phyloP scores from a whole-genome alignment of 164 flowering plant species.

The Macadamia integrifolia region DNA sequence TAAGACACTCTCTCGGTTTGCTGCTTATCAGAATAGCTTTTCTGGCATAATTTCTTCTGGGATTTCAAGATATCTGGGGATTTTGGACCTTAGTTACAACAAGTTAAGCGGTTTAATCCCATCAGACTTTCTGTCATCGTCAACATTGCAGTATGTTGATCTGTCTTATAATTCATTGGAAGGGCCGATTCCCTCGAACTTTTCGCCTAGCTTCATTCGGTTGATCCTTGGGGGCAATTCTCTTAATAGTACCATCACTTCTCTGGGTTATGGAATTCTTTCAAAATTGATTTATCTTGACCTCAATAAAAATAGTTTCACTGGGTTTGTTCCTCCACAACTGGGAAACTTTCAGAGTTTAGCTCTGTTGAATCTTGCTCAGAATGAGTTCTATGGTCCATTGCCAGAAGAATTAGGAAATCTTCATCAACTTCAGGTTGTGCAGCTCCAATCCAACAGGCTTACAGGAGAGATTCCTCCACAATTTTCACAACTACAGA shows the following conservation, averaged over 20 bases:
- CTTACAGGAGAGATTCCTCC: conserved; percentile 48
- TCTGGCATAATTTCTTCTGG: conserved; percentile 43
- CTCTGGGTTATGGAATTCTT: conserved; percentile 18
- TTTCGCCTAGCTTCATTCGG: conserved; percentile 40
- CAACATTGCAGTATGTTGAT: conserved; percentile 43
- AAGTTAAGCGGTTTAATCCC: conserved; percentile 45
- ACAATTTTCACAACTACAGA: conserved; percentile 10
- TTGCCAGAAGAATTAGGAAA: conserved; percentile 29
- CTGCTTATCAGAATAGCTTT: conserved; percentile 52
- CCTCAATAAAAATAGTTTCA: conserved; percentile 46
- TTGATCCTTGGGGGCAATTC: conserved; percentile 52
- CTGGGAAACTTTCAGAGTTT: conserved; percentile 41
- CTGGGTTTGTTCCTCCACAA: conserved; percentile 42
- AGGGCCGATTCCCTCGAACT: conserved; percentile 40
- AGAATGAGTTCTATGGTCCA: conserved; percentile 18
- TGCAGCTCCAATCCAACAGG: conserved; percentile 49
- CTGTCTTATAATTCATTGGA: conserved; percentile 40
- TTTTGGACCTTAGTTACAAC: conserved; percentile 63
- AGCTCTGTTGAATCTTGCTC: conserved; percentile 48
- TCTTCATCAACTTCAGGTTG: conserved; percentile 39
- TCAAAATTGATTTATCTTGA: conserved; percentile 49
- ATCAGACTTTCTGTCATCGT: conserved; percentile 32
- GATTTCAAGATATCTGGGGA: conserved; percentile 25
- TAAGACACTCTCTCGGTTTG: conserved; percentile 41
- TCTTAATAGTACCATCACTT: conserved; percentile 38